Conservation (phyloP, 2,329 filamentous ascomycete species). For the Anthostomella pinea region DNA sequence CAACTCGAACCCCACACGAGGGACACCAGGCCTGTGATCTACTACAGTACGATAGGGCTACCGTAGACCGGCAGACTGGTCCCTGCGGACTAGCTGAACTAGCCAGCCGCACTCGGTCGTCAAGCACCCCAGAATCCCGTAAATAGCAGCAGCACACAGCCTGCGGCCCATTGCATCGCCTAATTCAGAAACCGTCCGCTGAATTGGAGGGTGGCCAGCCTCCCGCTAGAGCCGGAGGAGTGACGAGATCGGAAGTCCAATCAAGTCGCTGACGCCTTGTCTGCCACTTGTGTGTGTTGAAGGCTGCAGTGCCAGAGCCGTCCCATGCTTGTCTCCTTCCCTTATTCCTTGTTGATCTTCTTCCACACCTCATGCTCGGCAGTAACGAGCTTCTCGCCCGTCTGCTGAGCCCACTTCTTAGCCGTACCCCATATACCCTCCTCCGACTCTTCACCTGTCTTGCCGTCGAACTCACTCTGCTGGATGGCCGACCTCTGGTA, state of each 20-base stretch:
- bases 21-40: neutral
- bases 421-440: constrained; percentile 54
- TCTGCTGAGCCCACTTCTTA: constrained; percentile 56
- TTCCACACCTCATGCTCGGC: constrained; percentile 63
- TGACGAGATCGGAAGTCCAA: constrained; percentile 10
- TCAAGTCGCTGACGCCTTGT: constrained; percentile 6
- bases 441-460: constrained; percentile 21
- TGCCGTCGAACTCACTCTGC: constrained; percentile 29
- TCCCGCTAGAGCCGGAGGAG: constrained; percentile 8
- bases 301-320: no score
- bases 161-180: constrained; percentile 13
- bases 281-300: no score
- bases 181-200: constrained; percentile 12
- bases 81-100: constrained; percentile 6
- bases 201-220: constrained; percentile 7
- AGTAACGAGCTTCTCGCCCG: constrained; percentile 55
- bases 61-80: neutral
- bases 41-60: neutral
- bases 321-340: constrained; percentile 1
- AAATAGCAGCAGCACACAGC: constrained; percentile 22
- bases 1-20: constrained; percentile 2
- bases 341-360: constrained; percentile 57
- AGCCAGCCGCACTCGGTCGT: constrained; percentile 8
- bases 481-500: constrained; percentile 44
- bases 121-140: constrained; percentile 9